These are phyloP conservation scores for Retiboletus fuscus DNA, from an alignment of 1,284 basidiomycete genomes.

Conservation along the genomic window DNA sequence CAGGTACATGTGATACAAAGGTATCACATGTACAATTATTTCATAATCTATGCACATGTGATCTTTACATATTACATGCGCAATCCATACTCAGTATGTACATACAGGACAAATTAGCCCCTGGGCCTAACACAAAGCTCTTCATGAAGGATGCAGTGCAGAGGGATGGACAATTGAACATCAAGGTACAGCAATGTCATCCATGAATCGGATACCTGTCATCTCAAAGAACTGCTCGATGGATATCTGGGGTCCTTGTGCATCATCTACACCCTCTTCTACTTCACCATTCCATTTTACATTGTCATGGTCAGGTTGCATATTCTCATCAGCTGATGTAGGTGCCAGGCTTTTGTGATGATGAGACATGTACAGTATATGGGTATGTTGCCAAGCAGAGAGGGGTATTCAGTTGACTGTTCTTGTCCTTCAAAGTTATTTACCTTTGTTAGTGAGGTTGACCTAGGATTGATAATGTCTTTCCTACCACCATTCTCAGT, in stretches of 20 bases:
- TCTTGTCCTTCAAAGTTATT: too few relatives aligned
- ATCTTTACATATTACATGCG: too few relatives aligned
- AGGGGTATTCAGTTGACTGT: slow-evolving; percentile 13
- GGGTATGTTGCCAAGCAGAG: slow-evolving; percentile 7
- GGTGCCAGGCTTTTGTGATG: slow-evolving; percentile 13
- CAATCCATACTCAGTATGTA: too few relatives aligned
- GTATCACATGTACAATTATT: too few relatives aligned
- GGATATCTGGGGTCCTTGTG: slow-evolving; percentile 72
- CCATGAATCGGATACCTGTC: slow-evolving; percentile 88
- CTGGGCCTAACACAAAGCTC: too few relatives aligned
- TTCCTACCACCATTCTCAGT: slow-evolving; percentile 47
- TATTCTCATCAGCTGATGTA: slow-evolving; percentile 18
- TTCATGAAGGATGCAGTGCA: slow-evolving; percentile 61
- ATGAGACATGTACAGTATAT: slow-evolving; percentile 15
- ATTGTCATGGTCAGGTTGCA: slow-evolving; percentile 8
- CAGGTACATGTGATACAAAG: too few relatives aligned
- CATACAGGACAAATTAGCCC: too few relatives aligned
- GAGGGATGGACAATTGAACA: slow-evolving; percentile 72
- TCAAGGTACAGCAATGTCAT: slow-evolving; percentile 78
- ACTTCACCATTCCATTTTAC: slow-evolving; percentile 64
- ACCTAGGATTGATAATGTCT: not conserved
- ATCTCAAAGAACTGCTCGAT: slow-evolving; percentile 88
- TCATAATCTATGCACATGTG: too few relatives aligned
- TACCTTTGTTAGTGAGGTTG: too few relatives aligned
- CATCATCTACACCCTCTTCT: slow-evolving; percentile 52